Evolutionary conservation across 1,139 yeast species (phyloP).

Genomic region (Geotrichum histeridarum): DNA sequence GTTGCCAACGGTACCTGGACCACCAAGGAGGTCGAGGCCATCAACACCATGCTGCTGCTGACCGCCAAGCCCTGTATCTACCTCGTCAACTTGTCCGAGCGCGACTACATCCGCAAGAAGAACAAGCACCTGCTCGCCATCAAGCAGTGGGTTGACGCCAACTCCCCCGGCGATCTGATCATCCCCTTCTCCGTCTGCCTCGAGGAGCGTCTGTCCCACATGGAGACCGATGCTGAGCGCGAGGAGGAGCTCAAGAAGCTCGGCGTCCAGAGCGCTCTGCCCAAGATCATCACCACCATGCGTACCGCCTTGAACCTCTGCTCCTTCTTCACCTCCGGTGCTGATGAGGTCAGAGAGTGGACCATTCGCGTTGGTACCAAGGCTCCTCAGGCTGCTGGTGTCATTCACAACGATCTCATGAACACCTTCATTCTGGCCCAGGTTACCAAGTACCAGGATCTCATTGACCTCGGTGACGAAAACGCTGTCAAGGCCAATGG

Average conservation of each 20-base stretch:
- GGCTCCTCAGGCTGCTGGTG: conserved; percentile 92
- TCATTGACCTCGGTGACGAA: conserved; percentile 81
- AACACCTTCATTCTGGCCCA: conserved; percentile 81
- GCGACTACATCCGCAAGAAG: conserved; percentile 93
- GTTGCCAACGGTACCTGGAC: conserved; percentile 90
- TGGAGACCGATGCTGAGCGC: conserved; percentile 89
- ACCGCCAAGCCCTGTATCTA: conserved; percentile 97
- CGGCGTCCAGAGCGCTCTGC: conserved; percentile 81
- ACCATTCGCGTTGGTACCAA: conserved; percentile 69
- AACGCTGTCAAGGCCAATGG: conserved; percentile 86
- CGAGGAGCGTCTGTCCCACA: conserved; percentile 86
- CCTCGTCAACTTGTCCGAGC: conserved; percentile 89
- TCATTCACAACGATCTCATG: conserved; percentile 83
- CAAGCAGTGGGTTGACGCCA: conserved; percentile 93
- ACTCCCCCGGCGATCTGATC: conserved; percentile 91
- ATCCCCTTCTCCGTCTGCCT: conserved; percentile 90
- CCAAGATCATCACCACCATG: conserved; percentile 75
- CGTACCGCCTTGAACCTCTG: conserved; percentile 63
- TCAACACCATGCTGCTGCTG: conserved; percentile 72
- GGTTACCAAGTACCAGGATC: conserved; percentile 79
- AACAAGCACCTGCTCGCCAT: conserved; percentile 87
- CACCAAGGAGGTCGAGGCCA: conserved; percentile 79
- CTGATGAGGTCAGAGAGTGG: conserved; percentile 90
- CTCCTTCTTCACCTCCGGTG: conserved; percentile 89
- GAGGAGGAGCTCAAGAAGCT: conserved; percentile 81